phyloP scores from a whole-genome alignment of 352 stramenopile genomes.

The Phytophthora europaea region DNA sequence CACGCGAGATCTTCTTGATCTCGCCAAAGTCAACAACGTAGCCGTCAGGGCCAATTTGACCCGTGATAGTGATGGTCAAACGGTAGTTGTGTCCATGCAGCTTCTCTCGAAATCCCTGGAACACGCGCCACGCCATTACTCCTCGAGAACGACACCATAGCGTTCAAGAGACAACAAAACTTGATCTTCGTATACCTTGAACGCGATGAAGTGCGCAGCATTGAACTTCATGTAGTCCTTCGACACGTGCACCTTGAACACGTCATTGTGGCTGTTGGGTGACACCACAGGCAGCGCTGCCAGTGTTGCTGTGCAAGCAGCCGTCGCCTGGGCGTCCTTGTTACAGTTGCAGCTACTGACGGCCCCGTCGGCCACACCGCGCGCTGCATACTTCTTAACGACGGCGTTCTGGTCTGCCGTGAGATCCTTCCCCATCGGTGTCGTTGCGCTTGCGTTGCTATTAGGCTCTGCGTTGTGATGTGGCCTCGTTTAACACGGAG shows the following conservation, averaged over 20 bases:
- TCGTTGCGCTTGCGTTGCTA: constrained; percentile 46
- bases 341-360: constrained; percentile 87
- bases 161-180: not conserved
- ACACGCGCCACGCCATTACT: not conserved
- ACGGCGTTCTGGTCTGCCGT: constrained; percentile 74
- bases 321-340: constrained; percentile 64
- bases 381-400: constrained; percentile 78
- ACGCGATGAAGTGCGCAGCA: constrained; percentile 90
- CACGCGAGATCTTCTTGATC: constrained; percentile 96
- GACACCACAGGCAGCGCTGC: not conserved
- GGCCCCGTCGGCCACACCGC: constrained; percentile 61
- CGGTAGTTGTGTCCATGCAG: constrained; percentile 99
- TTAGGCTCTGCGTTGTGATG: not conserved
- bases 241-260: constrained; percentile 90
- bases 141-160: not conserved
- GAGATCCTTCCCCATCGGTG: constrained; percentile 66
- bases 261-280: constrained; percentile 58
- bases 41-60: constrained; percentile 91
- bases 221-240: constrained; percentile 96
- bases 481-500: not conserved
- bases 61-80: constrained; percentile 92
- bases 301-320: too few species aligned
- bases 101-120: constrained; percentile 94
- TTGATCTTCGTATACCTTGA: constrained; percentile 53
- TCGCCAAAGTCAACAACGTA: constrained; percentile 99